phyloP scores from a whole-genome alignment of 2,329 filamentous ascomycete species.

The Truncatella angustata region DNA sequence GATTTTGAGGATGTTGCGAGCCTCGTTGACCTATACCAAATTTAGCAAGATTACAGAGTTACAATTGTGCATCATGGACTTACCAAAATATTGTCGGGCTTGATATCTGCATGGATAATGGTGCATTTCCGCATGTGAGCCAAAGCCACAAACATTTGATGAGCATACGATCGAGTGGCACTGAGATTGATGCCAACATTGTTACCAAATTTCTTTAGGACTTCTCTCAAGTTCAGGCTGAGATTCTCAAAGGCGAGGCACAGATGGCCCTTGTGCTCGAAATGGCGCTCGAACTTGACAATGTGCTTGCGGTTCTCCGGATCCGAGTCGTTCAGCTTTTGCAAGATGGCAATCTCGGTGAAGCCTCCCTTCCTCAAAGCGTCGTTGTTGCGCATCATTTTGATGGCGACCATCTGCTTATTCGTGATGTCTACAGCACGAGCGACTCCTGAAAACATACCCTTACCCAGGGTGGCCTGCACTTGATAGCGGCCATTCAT shows the following conservation, averaged over 20 bases:
- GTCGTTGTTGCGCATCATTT: constrained; percentile 97
- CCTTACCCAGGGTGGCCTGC: constrained; percentile 81
- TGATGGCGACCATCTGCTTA: constrained; percentile 83
- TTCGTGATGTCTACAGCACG: constrained; percentile 76
- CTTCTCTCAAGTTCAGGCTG: constrained; percentile 87
- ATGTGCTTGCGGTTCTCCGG: constrained; percentile 88
- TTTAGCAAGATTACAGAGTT: constrained; percentile 24
- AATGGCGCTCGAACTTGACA: constrained; percentile 80
- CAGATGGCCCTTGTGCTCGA: constrained; percentile 92
- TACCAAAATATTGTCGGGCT: constrained; percentile 94
- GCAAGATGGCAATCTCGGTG: constrained; percentile 90
- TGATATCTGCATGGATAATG: constrained; percentile 93
- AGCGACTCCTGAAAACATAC: constrained; percentile 97
- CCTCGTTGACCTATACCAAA: constrained; percentile 65
- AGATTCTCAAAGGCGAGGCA: constrained; percentile 98
- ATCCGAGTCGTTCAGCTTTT: constrained; percentile 82
- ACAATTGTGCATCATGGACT: constrained; percentile 19
- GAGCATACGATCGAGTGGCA: constrained; percentile 84
- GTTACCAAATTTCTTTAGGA: constrained; percentile 92
- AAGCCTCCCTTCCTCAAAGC: constrained; percentile 86
- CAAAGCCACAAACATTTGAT: constrained; percentile 90
- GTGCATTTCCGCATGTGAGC: constrained; percentile 87
- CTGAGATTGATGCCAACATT: constrained; percentile 88
- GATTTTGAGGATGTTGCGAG: constrained; percentile 82
- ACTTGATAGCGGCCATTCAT: constrained; percentile 88